These are phyloP conservation scores for Chionographis japonica DNA, from an alignment of 106 monocot species.

Conservation along the genomic window DNA sequence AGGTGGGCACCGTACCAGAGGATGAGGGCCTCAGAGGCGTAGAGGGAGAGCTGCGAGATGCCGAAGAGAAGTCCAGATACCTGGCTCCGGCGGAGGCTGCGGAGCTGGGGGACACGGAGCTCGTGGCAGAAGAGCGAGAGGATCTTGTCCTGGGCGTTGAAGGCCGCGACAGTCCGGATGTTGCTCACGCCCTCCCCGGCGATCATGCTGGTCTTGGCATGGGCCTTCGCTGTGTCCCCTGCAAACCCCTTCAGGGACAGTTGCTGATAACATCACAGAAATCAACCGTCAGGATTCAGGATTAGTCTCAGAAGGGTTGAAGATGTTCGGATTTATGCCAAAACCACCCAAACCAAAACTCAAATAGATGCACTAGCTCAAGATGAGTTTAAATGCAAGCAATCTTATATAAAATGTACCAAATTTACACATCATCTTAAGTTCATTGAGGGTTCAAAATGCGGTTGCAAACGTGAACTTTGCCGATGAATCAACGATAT, in stretches of 20 bases:
- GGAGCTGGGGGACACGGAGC: constrained; percentile 44
- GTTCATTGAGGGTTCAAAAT: too few species aligned
- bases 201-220: constrained; percentile 95
- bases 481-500: too few species aligned
- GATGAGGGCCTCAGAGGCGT: constrained; percentile 72
- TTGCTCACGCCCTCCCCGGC: constrained; percentile 94
- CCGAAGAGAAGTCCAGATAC: constrained; percentile 66
- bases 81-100: constrained; percentile 58
- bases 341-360: too few species aligned
- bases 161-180: constrained; percentile 89
- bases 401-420: too few species aligned
- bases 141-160: constrained; percentile 85
- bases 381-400: too few species aligned
- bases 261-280: constrained; percentile 49
- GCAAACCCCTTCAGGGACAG: constrained; percentile 91
- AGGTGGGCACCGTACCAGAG: constrained; percentile 82
- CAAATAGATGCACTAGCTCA: too few species aligned
- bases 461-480: too few species aligned
- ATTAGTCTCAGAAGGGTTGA: too few species aligned
- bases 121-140: constrained; percentile 54
- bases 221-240: constrained; percentile 91
- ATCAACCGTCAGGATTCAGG: too few species aligned
- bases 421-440: too few species aligned
- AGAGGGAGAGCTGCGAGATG: constrained; percentile 64
- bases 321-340: too few species aligned